Conservation (phyloP, 2,329 filamentous ascomycete species). For the Aspergillus novoparasiticus region DNA sequence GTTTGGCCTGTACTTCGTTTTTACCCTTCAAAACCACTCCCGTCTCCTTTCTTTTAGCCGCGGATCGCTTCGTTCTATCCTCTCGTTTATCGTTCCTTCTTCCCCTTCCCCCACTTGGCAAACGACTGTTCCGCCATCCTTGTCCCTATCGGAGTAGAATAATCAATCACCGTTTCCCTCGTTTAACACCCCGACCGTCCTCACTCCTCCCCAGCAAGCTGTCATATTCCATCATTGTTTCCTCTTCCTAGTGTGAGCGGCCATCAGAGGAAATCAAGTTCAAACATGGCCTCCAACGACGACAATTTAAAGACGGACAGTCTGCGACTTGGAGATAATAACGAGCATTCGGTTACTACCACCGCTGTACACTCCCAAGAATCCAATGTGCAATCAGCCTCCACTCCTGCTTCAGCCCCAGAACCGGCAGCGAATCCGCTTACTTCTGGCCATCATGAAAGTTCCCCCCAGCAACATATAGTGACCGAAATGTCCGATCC, state of each 20-base stretch:
- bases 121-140: neutral
- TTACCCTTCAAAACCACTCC: neutral
- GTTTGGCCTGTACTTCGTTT: neutral
- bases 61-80: slow-evolving; percentile 6
- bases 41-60: slow-evolving; percentile 8
- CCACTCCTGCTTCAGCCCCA: slow-evolving; percentile 14
- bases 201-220: neutral
- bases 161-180: slow-evolving; percentile 1
- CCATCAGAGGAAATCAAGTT: neutral
- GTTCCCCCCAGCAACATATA: slow-evolving; percentile 12
- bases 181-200: neutral
- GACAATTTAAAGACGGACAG: slow-evolving; percentile 25
- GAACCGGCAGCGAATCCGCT: slow-evolving; percentile 15
- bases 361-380: slow-evolving; percentile 24
- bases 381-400: slow-evolving; percentile 18
- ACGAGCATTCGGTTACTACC: slow-evolving; percentile 21
- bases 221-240: neutral
- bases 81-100: slow-evolving; percentile 2
- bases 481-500: slow-evolving; percentile 16
- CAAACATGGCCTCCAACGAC: slow-evolving; percentile 25
- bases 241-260: neutral
- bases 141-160: neutral
- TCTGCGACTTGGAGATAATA: slow-evolving; percentile 16
- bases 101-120: neutral
- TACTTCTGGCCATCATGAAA: slow-evolving; percentile 11